These are phyloP conservation scores for Kodamaea neixiangensis DNA, from an alignment of 805 yeast genomes.

Conservation along the genomic window DNA sequence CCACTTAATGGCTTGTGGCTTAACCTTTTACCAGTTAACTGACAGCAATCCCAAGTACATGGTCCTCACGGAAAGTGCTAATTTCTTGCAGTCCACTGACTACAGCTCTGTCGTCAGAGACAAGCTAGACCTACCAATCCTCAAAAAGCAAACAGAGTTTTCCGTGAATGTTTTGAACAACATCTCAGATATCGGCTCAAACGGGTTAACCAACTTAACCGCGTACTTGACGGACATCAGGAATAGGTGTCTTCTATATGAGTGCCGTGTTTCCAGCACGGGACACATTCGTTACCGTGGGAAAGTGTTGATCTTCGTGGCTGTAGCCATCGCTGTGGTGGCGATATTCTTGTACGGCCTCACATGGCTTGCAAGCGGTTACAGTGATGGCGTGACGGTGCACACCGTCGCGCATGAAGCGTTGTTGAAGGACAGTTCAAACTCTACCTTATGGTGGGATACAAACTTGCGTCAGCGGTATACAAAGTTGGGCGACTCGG, in stretches of 20 bases:
- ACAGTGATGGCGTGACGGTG: neutral
- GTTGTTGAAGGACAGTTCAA: neutral
- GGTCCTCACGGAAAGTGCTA: neutral
- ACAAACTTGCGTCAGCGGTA: neutral
- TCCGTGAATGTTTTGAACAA: neutral
- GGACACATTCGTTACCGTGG: neutral
- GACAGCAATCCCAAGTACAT: neutral
- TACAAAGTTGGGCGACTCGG: neutral
- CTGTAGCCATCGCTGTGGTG: neutral
- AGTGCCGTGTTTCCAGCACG: neutral
- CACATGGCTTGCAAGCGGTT: neutral
- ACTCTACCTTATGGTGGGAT: neutral
- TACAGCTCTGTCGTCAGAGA: neutral
- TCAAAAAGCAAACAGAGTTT: neutral
- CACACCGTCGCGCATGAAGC: neutral
- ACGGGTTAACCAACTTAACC: neutral
- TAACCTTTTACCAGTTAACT: neutral
- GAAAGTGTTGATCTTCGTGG: neutral
- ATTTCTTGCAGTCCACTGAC: neutral
- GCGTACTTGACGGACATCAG: neutral
- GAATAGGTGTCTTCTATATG: neutral
- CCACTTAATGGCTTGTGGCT: neutral
- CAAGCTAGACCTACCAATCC: neutral
- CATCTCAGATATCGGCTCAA: neutral
- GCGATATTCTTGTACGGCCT: neutral